phyloP scores from a whole-genome alignment of 2,329 filamentous ascomycete species.

The Apiospora hydei region DNA sequence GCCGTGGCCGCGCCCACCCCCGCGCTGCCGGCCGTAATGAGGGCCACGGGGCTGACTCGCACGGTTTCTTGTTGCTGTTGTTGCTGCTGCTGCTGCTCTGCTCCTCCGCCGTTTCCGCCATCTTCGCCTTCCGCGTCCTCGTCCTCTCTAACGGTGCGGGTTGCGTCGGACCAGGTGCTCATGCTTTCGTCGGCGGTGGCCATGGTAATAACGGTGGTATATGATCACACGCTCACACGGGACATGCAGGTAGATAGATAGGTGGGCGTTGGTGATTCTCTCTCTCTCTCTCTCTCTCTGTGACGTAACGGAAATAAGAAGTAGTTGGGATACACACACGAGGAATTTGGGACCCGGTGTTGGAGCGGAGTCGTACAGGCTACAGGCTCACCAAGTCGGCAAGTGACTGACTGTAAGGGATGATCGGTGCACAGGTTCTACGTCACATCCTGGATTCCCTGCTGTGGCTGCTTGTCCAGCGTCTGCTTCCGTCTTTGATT shows the following conservation, averaged over 20 bases:
- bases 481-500: background rate
- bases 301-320: background rate
- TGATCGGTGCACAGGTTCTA: background rate
- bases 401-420: background rate
- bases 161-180: conserved; percentile 11
- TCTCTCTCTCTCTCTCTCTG: no score
- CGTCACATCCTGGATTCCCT: background rate
- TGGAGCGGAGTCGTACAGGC: conserved; percentile 6
- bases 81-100: background rate
- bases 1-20: conserved; percentile 76
- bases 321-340: background rate
- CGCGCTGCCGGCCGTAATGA: conserved; percentile 63
- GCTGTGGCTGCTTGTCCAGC: background rate
- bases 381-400: background rate
- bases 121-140: background rate
- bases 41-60: conserved; percentile 39
- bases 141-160: background rate
- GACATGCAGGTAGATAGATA: background rate
- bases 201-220: background rate
- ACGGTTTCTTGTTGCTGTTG: background rate
- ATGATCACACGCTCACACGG: background rate
- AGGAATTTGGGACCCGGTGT: background rate
- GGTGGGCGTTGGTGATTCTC: background rate
- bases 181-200: background rate
- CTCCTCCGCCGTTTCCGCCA: background rate